Evolutionary conservation across 805 yeast genomes (phyloP), one percentile per base, ranked within the genome.

Genomic region (Spathaspora hagerdaliae): DNA sequence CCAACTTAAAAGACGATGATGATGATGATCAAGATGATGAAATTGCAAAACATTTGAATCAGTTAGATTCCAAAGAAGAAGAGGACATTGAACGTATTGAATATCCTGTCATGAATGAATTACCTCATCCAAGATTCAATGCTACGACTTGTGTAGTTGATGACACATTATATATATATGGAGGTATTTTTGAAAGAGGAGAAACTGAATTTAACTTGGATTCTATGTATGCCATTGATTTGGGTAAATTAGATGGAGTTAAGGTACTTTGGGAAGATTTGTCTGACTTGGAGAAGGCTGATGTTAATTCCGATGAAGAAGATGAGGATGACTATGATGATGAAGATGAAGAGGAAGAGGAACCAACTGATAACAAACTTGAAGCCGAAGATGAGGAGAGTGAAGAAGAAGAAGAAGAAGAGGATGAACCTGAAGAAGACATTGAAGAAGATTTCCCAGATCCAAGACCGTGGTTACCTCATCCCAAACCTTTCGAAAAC

Each of bases 401-500:
- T 4, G 77, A 71, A 26, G 84, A 71, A n/a, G 83, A 69, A 8
- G 85, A 77, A 15, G 87, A 78, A 26, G 87, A 81, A 37, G 90
- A 81, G 36, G 85, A 77, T 37, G 85, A 76, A 36, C 87, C 74
- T 11, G 78, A 61, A 1, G 83, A 73, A 39, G 84, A 73, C 29
- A 81, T 74, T 3, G 85, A 78, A 49, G 82, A 81, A 39, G 87
- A 81, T 51, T 78, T 84, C 54, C 96, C 96, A 13, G 99, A 92
- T 64, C 86, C 85, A 38, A 80, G 96, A 61, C 97, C 99, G 13
- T 92, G 96, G 96, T 75, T 92, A 45, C 97, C 98, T 40, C 97
- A 91, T 62, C 99, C 99, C 32, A 90, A 91, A 59, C 84, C 96
- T 6, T 94, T 92, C 57, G 98, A 92, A 68, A 69, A 80, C 2